Conservation (phyloP, 1,284 basidiomycete genomes). For the Ceratobasidium papillatum region DNA sequence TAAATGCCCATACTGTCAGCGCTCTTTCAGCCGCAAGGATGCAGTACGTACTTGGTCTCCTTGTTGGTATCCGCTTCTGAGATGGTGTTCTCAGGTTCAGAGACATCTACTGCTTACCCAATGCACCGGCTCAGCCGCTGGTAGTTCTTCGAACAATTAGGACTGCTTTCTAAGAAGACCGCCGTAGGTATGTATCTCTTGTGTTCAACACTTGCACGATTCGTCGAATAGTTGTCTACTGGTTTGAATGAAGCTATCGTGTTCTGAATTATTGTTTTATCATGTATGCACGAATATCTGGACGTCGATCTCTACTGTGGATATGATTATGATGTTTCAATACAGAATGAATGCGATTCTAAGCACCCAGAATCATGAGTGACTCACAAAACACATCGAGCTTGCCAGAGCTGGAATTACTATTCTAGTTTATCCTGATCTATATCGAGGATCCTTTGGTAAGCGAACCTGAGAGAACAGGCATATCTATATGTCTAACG, state of each 20-base stretch:
- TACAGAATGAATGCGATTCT: too few species aligned
- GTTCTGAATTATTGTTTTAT: background rate
- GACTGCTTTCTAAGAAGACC: background rate
- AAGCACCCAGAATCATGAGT: too few species aligned
- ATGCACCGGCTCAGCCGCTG: background rate
- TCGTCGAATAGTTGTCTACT: background rate
- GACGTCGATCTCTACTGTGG: too few species aligned
- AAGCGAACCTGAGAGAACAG: background rate
- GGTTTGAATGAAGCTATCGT: background rate
- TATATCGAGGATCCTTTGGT: background rate
- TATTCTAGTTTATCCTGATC: background rate
- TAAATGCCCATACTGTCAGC: constrained; percentile 31
- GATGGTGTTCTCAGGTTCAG: constrained; percentile 13
- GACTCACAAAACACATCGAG: background rate
- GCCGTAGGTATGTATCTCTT: background rate
- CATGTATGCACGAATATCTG: too few species aligned
- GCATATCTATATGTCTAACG: background rate
- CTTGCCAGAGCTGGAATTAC: too few species aligned
- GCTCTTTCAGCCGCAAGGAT: constrained; percentile 35
- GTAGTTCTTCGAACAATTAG: constrained; percentile 23
- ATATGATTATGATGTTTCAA: too few species aligned
- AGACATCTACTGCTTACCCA: constrained; percentile 23
- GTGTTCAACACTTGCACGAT: background rate
- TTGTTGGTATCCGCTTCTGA: background rate
- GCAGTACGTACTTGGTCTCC: constrained; percentile 1